These are phyloP conservation scores for Phytophthora boehmeriae DNA, from an alignment of 352 stramenopile genomes.

Conservation along the genomic window DNA sequence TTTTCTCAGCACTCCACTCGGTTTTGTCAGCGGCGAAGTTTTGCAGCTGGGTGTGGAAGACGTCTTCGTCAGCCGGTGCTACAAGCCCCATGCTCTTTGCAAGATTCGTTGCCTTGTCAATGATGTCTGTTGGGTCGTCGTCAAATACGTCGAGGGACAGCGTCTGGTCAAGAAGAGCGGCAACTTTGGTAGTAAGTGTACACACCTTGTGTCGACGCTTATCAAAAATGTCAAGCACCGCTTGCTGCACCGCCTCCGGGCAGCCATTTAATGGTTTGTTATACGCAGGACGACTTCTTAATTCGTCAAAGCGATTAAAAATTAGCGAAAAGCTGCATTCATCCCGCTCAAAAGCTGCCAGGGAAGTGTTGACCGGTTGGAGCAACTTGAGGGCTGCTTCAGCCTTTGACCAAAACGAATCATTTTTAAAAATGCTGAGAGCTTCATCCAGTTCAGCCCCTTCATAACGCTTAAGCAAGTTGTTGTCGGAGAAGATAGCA, in stretches of 20 bases:
- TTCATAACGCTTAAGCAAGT: too few relatives aligned
- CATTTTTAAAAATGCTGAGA: too few relatives aligned
- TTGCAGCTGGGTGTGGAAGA: conserved; percentile 10
- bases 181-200: not conserved
- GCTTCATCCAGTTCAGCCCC: too few relatives aligned
- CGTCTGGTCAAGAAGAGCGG: conserved; percentile 11
- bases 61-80: not conserved
- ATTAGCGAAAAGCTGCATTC: too few relatives aligned
- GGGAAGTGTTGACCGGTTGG: too few relatives aligned
- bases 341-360: too few relatives aligned
- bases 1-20: not conserved
- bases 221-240: not conserved
- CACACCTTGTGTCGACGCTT: conserved; percentile 3
- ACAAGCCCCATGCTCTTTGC: not conserved
- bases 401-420: too few relatives aligned
- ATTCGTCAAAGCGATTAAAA: too few relatives aligned
- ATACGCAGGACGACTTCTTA: too few relatives aligned
- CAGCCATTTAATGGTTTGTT: too few relatives aligned
- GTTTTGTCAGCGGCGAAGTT: conserved; percentile 3
- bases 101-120: not conserved
- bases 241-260: not conserved
- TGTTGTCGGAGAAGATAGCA: too few relatives aligned
- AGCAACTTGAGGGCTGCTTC: too few relatives aligned
- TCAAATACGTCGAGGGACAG: not conserved
- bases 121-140: not conserved